Evolutionary conservation across 345 rosid genomes (phyloP).

Genomic region (Ailanthus altissimus): DNA sequence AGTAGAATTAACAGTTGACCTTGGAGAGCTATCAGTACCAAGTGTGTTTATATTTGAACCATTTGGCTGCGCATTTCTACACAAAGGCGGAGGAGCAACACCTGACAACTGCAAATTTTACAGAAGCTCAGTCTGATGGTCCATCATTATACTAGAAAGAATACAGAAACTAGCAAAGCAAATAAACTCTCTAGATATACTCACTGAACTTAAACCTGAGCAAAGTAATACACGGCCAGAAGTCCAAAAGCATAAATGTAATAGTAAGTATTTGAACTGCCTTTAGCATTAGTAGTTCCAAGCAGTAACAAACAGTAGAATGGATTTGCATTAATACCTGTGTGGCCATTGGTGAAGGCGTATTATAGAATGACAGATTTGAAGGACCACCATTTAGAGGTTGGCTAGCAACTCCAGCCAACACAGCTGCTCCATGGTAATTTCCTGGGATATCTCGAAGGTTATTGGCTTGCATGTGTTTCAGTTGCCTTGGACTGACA

Average conservation of each 20-base stretch:
- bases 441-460: conserved; percentile 70
- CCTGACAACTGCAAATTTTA: conserved; percentile 66
- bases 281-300: not conserved
- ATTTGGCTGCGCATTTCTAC: conserved; percentile 76
- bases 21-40: conserved; percentile 61
- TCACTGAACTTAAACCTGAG: not conserved
- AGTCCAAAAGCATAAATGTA: not conserved
- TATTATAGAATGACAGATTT: conserved; percentile 68
- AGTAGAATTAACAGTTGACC: conserved; percentile 72
- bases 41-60: conserved; percentile 53
- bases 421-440: conserved; percentile 47
- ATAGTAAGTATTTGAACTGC: not conserved
- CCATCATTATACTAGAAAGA: conserved; percentile 18
- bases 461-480: conserved; percentile 67
- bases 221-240: conserved; percentile 3
- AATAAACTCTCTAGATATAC: conserved; percentile 6
- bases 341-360: conserved; percentile 84
- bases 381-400: conserved; percentile 68
- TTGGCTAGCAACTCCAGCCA: conserved; percentile 53
- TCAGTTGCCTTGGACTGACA: conserved; percentile 64
- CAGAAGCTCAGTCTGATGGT: conserved; percentile 3
- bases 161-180: conserved; percentile 5
- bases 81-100: conserved; percentile 90
- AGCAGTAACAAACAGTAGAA: not conserved
- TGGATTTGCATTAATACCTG: conserved; percentile 52